Evolutionary conservation across 257 asterid genomes (phyloP).

Genomic region (Echites panduratus): DNA sequence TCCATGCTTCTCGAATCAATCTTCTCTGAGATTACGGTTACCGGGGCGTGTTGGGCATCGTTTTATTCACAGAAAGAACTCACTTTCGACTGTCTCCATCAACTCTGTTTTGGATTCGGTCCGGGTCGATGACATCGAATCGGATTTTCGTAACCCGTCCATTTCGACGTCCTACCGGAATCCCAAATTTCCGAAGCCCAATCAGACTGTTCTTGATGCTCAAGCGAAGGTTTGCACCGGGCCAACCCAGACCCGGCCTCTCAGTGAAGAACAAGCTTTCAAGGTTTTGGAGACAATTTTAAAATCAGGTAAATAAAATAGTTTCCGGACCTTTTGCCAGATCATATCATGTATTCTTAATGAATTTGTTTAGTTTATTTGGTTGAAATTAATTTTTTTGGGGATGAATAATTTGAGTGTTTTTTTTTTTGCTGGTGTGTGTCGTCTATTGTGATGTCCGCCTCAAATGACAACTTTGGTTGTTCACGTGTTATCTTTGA

Average conservation of each 20-base stretch:
- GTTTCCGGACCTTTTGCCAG: neutral
- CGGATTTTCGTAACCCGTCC: conserved; percentile 39
- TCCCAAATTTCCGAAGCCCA: conserved; percentile 44
- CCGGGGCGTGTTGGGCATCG: neutral
- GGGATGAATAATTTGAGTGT: neutral
- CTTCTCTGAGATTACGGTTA: conserved; percentile 4
- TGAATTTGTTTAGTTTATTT: neutral
- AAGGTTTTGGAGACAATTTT: conserved; percentile 80
- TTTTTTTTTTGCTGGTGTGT: neutral
- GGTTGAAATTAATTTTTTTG: neutral
- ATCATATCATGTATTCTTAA: neutral
- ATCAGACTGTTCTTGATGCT: conserved; percentile 81
- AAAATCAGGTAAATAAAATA: conserved; percentile 45
- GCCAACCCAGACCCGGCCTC: conserved; percentile 92
- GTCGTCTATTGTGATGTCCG: neutral
- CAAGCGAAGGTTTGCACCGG: conserved; percentile 94
- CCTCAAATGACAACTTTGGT: neutral
- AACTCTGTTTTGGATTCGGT: conserved; percentile 15
- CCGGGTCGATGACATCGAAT: neutral
- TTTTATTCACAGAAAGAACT: neutral
- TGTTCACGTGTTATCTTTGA: neutral
- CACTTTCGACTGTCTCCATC: neutral
- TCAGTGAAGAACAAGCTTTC: conserved; percentile 78
- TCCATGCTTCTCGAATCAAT: conserved; percentile 10
- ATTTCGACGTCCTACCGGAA: conserved; percentile 67